Evolutionary conservation across 345 rosid genomes (phyloP).

Genomic region (Eucalyptus coolabah): DNA sequence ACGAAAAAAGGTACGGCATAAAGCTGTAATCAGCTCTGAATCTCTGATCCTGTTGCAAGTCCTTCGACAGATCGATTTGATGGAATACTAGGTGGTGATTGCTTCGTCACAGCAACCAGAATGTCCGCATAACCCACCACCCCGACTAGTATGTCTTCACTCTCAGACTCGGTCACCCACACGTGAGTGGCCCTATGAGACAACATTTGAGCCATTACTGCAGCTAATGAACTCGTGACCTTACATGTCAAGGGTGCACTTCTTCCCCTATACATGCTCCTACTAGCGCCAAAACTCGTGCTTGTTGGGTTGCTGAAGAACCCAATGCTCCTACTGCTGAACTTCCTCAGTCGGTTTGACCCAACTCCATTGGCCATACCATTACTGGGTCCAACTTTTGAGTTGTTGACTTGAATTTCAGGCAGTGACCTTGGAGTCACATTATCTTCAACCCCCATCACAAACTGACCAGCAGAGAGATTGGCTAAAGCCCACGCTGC

Average conservation of each 20-base stretch:
- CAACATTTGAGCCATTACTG: conserved; percentile 98
- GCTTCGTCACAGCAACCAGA: conserved; percentile 70
- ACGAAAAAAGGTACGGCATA: not conserved
- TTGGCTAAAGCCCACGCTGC: conserved; percentile 97
- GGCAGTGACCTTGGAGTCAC: conserved; percentile 44
- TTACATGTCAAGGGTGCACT: conserved; percentile 92
- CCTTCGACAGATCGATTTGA: conserved; percentile 22
- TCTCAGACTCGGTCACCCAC: conserved; percentile 83
- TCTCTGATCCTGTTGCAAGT: conserved; percentile 23
- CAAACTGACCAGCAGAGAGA: conserved; percentile 88
- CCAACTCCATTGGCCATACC: conserved; percentile 11
- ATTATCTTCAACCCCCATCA: conserved; percentile 92
- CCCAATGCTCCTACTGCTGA: conserved; percentile 93
- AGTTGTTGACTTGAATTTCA: conserved; percentile 29
- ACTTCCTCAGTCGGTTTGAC: conserved; percentile 43
- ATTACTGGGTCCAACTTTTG: conserved; percentile 19
- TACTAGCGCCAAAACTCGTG: conserved; percentile 38
- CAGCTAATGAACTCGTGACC: conserved; percentile 74
- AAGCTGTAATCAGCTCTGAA: conserved; percentile 22
- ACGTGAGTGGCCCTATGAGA: conserved; percentile 93
- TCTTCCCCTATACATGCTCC: conserved; percentile 94
- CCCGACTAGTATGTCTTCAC: conserved; percentile 74
- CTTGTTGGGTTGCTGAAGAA: conserved; percentile 43
- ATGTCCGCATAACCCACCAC: conserved; percentile 84
- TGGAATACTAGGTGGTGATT: conserved; percentile 26